Conservation (phyloP, 2,329 filamentous ascomycete species). For the Monosporascus sp. region DNA sequence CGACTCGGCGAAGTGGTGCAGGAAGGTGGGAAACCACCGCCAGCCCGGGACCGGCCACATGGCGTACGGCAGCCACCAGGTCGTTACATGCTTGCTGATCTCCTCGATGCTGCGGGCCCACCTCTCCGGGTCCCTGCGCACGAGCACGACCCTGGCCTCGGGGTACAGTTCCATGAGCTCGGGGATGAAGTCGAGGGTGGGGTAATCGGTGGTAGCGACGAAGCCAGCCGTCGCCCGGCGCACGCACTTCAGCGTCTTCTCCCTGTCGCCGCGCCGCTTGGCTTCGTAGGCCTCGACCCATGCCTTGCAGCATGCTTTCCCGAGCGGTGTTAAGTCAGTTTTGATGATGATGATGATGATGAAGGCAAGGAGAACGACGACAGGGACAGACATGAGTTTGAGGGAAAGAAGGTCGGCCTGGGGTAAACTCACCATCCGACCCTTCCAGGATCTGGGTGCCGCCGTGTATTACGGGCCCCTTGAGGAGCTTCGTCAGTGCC, state of each 20-base stretch:
- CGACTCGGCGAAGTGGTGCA: not conserved
- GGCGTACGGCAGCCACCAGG: not conserved
- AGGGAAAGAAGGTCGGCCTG: not conserved
- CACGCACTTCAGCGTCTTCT: constrained; percentile 25
- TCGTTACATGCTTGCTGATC: not conserved
- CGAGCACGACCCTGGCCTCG: constrained; percentile 39
- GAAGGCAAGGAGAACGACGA: not conserved
- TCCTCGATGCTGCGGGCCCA: constrained; percentile 27
- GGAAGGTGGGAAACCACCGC: constrained; percentile 3
- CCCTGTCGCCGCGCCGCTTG: constrained; percentile 17
- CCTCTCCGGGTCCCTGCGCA: constrained; percentile 26
- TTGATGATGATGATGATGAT: not conserved
- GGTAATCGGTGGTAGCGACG: constrained; percentile 38
- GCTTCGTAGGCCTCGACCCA: constrained; percentile 23
- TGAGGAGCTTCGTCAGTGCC: constrained; percentile 40
- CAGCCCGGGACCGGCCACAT: constrained; percentile 4
- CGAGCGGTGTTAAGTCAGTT: no score
- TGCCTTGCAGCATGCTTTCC: constrained; percentile 11
- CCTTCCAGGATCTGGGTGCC: constrained; percentile 33
- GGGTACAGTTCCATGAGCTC: constrained; percentile 44
- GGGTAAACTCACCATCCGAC: constrained; percentile 24
- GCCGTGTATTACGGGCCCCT: constrained; percentile 44
- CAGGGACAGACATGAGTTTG: not conserved
- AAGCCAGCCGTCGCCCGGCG: constrained; percentile 35
- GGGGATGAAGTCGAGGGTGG: constrained; percentile 33